Evolutionary conservation across 352 stramenopile genomes (phyloP), one percentile per base, ranked within the genome.

Genomic region (Phytopythium delawarense): DNA sequence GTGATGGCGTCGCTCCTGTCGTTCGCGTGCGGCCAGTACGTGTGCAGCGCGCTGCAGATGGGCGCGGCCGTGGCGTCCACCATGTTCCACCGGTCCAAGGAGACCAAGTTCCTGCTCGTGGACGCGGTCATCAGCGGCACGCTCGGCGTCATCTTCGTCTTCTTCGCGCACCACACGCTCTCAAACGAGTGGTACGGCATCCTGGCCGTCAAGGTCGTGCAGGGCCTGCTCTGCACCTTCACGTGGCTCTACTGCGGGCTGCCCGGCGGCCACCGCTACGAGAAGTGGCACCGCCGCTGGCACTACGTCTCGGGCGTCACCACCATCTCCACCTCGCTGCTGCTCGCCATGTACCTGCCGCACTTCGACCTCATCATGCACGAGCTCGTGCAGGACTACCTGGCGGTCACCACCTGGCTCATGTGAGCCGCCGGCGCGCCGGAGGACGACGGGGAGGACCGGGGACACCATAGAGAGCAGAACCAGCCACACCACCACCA

Each of bases 171-270:
- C 66, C 79, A 88, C 70, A 80, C 77, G 57, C 66, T 88, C 45
- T 69, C 72, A 35, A 91, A 91, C 65, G 76, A 90, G 69, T 88
- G 82, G 78, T 90, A 90, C 62, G 81, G 82, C 60, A 81, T 92
- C 55, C 72, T 92, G 62, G 60, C 72, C 23, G 69, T 91, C 67
- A 91, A 91, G 72, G 34, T 79, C 48, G 57, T 77, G 28, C 74
- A 89, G 40, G 80, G 67, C 20, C 21, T 70, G 50, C 62, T 89
- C 34, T 91, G 82, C 66, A 57, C 64, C 54, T 93, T 93, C 70
- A 91, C 82, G 59, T 92, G 81, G 81, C 69, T 93, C 56, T 93
- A 93, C 73, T 93, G 84, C 61, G 84, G 82, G 2, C 69, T 93
- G 52, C 84, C 84, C 3, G 84, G 84, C 57, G 80, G 79, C 53